These are phyloP conservation scores for Domatiomyces catenatus DNA, from an alignment of 2,329 filamentous ascomycete genomes.

Conservation along the genomic window DNA sequence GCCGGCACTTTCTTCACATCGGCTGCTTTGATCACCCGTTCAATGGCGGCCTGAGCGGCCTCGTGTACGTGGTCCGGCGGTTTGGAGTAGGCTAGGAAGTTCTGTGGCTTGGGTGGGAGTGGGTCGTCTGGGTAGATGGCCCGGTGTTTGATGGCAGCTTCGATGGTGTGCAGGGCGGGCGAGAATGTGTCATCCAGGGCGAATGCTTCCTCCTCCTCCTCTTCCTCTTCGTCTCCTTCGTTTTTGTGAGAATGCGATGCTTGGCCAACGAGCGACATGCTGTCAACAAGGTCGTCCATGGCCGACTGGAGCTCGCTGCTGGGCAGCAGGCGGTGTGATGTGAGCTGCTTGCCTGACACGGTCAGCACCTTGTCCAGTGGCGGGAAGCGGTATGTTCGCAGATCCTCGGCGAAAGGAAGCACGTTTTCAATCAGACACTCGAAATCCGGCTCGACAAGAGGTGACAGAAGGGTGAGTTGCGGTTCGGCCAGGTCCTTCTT, in stretches of 20 bases:
- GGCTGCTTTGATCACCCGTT: constrained; percentile 50
- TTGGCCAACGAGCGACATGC: constrained; percentile 55
- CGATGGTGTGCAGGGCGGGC: constrained; percentile 73
- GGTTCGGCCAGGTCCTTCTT: constrained; percentile 70
- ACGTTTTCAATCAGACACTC: constrained; percentile 84
- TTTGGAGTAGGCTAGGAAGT: constrained; percentile 56
- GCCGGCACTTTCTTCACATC: constrained; percentile 80
- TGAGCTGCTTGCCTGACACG: constrained; percentile 64
- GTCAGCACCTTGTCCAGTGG: constrained; percentile 78
- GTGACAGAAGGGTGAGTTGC: constrained; percentile 60
- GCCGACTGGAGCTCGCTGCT: constrained; percentile 55
- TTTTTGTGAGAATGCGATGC: constrained; percentile 39
- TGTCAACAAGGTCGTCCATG: constrained; percentile 85
- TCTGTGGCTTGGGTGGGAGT: constrained; percentile 45
- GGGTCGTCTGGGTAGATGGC: constrained; percentile 57
- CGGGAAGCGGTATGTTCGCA: constrained; percentile 80
- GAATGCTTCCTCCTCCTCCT: constrained; percentile 46
- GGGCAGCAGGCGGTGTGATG: constrained; percentile 71
- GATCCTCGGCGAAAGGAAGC: constrained; percentile 82
- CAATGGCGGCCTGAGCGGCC: constrained; percentile 42
- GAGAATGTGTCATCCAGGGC: constrained; percentile 70
- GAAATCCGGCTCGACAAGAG: constrained; percentile 59
- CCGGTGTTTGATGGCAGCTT: constrained; percentile 67
- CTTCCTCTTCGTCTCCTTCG: constrained; percentile 58
- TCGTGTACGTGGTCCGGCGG: constrained; percentile 53